Evolutionary conservation across 768 basidiomycete genomes (phyloP).

Genomic region (Clathrus columnatus): DNA sequence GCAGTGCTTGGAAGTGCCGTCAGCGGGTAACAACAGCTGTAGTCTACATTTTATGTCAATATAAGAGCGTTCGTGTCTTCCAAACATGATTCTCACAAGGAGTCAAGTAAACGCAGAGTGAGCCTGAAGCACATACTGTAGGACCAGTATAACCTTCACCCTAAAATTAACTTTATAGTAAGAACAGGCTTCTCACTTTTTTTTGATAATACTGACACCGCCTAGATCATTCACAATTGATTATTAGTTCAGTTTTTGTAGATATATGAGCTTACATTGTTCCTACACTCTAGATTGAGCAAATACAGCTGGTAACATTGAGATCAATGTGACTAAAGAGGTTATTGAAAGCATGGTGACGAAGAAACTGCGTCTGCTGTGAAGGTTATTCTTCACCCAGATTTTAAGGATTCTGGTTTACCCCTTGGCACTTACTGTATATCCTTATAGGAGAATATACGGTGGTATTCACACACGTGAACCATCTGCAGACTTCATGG

Average conservation of each 20-base stretch:
- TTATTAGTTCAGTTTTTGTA: neutral
- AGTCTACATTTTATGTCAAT: conserved; percentile 25
- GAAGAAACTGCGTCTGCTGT: too few relatives aligned
- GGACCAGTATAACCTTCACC: conserved; percentile 36
- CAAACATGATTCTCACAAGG: conserved; percentile 28
- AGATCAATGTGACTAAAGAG: neutral
- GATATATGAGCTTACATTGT: conserved; percentile 29
- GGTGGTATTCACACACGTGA: neutral
- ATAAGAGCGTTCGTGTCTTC: neutral
- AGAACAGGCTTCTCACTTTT: neutral
- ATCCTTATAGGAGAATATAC: neutral
- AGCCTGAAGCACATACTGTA: conserved; percentile 38
- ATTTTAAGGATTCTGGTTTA: too few relatives aligned
- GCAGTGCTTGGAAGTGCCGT: conserved; percentile 16
- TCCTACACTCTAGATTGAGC: conserved; percentile 30
- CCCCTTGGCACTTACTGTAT: too few relatives aligned
- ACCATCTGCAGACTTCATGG: neutral
- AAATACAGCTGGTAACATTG: conserved; percentile 21
- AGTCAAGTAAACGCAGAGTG: conserved; percentile 33
- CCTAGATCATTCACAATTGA: neutral
- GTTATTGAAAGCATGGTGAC: neutral
- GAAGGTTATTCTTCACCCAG: too few relatives aligned
- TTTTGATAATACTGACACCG: conserved; percentile 19
- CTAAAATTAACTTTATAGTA: conserved; percentile 4
- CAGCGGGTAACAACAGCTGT: conserved; percentile 39